Conservation (phyloP, 805 yeast species). For the Debaryomyces tyrocola region DNA sequence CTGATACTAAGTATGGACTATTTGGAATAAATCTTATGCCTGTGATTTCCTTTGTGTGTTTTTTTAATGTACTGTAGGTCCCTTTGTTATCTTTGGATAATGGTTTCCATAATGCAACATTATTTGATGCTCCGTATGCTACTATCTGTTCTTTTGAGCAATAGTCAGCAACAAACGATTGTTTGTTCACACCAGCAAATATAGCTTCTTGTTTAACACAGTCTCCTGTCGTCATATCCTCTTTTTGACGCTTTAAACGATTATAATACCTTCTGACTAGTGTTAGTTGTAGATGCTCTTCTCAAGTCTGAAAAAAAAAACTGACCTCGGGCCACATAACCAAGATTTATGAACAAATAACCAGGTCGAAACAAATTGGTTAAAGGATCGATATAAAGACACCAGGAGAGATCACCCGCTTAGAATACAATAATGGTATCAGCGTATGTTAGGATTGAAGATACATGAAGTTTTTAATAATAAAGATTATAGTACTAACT, state of each 20-base stretch:
- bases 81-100: slow-evolving; percentile 42
- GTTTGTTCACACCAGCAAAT: slow-evolving; percentile 73
- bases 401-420: too few species aligned
- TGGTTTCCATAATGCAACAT: slow-evolving; percentile 72
- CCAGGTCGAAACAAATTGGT: not conserved
- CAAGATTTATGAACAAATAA: not conserved
- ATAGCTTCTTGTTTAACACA: slow-evolving; percentile 47
- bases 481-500: slow-evolving; percentile 3
- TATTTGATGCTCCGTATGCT: slow-evolving; percentile 72
- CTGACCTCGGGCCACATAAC: not conserved
- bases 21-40: slow-evolving; percentile 55
- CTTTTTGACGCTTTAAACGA: not conserved
- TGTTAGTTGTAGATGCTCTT: not conserved
- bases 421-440: slow-evolving; percentile 25
- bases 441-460: slow-evolving; percentile 30
- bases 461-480: not conserved
- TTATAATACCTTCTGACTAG: too few species aligned
- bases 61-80: slow-evolving; percentile 55
- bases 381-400: too few species aligned
- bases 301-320: not conserved
- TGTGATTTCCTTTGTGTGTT: slow-evolving; percentile 63
- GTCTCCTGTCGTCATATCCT: not conserved
- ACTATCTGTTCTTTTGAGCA: slow-evolving; percentile 36
- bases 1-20: slow-evolving; percentile 51
- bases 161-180: slow-evolving; percentile 58